Evolutionary conservation across 2,329 filamentous ascomycete species (phyloP).

Genomic region (Rasamsonia emersonii): DNA sequence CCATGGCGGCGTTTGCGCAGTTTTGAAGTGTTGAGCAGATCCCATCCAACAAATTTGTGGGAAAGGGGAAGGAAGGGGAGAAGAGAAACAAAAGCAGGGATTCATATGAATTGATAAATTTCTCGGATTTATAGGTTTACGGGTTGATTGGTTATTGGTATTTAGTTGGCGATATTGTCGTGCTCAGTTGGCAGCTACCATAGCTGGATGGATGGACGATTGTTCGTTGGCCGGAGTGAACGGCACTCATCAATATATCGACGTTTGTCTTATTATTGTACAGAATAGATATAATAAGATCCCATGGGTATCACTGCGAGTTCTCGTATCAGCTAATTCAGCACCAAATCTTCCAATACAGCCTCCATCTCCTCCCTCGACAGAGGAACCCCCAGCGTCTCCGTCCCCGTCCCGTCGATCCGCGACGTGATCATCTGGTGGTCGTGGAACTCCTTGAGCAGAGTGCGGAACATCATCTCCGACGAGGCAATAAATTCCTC

Average conservation of each 20-base stretch:
- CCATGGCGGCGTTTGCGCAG: constrained; percentile 37
- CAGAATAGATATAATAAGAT: constrained; percentile 9
- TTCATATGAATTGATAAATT: constrained; percentile 9
- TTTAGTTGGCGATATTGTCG: too few species aligned
- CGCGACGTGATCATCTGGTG: constrained; percentile 93
- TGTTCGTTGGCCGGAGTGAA: too few species aligned
- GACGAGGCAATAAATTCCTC: constrained; percentile 96
- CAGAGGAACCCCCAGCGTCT: constrained; percentile 78
- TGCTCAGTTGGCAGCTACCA: too few species aligned
- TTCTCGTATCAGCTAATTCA: constrained; percentile 19
- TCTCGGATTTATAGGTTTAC: not conserved
- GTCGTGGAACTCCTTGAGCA: constrained; percentile 96
- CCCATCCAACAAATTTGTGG: too few species aligned
- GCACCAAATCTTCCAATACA: constrained; percentile 67
- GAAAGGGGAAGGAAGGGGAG: not conserved
- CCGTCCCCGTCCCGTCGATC: constrained; percentile 77
- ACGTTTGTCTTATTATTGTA: too few species aligned
- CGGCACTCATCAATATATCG: too few species aligned
- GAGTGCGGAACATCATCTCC: constrained; percentile 87
- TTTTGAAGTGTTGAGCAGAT: constrained; percentile 23
- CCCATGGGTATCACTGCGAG: constrained; percentile 26
- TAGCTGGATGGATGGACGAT: too few species aligned
- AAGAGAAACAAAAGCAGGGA: not conserved
- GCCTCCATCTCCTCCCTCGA: constrained; percentile 79
- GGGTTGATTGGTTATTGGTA: too few species aligned